A percentile compares a stretch with the other conserved stretches of the same genome.
These are phyloP conservation scores for Acorus calamus DNA, from an alignment of 106 monocot genomes.

Conservation along the genomic window DNA sequence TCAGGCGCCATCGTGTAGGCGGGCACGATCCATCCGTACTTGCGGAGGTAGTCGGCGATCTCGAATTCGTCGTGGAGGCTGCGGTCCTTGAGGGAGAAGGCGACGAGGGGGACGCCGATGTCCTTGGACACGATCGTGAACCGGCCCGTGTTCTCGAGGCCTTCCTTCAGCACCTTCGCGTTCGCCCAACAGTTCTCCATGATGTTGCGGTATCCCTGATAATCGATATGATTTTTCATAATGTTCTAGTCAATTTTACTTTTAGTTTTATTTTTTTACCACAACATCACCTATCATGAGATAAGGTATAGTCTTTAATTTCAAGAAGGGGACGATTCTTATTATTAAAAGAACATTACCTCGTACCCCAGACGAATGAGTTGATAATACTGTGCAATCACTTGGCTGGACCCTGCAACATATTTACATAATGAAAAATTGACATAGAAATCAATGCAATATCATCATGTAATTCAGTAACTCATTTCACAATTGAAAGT, in stretches of 20 bases:
- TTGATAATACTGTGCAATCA: slow-evolving; percentile 45
- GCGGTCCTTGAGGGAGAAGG: slow-evolving; percentile 28
- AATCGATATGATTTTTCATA: too few relatives aligned
- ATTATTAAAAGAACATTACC: slow-evolving; percentile 4
- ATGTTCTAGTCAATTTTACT: too few relatives aligned
- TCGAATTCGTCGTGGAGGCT: slow-evolving; percentile 12
- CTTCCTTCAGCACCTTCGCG: slow-evolving; percentile 24
- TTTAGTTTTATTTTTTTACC: neutral
- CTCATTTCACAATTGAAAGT: neutral
- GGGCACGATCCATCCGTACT: slow-evolving; percentile 37
- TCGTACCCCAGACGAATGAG: slow-evolving; percentile 33
- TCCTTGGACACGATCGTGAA: slow-evolving; percentile 40
- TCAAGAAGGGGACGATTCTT: neutral
- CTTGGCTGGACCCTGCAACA: slow-evolving; percentile 33
- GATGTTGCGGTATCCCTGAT: slow-evolving; percentile 37
- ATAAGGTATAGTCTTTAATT: neutral
- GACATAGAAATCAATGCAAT: too few relatives aligned
- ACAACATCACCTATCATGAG: neutral
- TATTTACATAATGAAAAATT: too few relatives aligned
- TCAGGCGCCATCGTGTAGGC: slow-evolving; percentile 39
- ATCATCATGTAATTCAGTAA: too few relatives aligned
- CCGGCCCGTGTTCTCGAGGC: slow-evolving; percentile 14
- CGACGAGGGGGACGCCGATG: slow-evolving; percentile 37
- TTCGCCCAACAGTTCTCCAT: slow-evolving; percentile 44
- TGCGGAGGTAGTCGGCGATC: slow-evolving; percentile 14